Evolutionary conservation across 345 rosid genomes (phyloP), one percentile per base, ranked within the genome.

Genomic region (Melaleuca alternifolia): DNA sequence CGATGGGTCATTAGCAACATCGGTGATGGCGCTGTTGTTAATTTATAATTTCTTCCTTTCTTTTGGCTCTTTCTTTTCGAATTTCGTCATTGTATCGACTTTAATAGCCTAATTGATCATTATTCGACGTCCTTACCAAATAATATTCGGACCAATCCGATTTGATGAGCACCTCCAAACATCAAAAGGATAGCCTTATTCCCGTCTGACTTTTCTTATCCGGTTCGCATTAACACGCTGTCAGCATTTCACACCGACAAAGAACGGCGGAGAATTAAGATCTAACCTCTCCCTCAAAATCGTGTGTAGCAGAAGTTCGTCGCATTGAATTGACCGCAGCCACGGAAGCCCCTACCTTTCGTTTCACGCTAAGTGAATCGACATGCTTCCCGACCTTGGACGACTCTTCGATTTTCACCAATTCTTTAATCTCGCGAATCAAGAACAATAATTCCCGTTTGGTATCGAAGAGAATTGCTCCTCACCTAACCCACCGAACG

Each of bases 251-350:
- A 54, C n/a, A 21, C 59, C 11, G 5, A 4, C 7, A 21, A 54
- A 10, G 21, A 23, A 54, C 26, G 9, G 9, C 11, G 3, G 4
- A 54, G 4, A 54, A 21, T 21, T 54, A 54, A 54, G 57, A 24
- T 54, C 30, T 65, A 5, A 65, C 30, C 3, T 30, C 23, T 30
- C 77, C 23, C 21, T 23, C 44, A 3, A 4, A 20, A 30, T 30
- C 44, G 4, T 15, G 11, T 0, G 1, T 7, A 0, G 12, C 11
- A 65, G 2, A 65, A 33, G 79, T 8, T 16, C 21, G 18, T 18
- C 9, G 5, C 79, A 33, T 65, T 18, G 18, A 65, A 33, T 33
- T 3, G 48, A 16, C 16, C 79, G 16, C 41, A 46, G 23, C 3
- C 1, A 65, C 79, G 3, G 33, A 33, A 6, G 46, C 79, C 46